Conservation (phyloP, 2,329 filamentous ascomycete species). For the Epichloe uncinata region DNA sequence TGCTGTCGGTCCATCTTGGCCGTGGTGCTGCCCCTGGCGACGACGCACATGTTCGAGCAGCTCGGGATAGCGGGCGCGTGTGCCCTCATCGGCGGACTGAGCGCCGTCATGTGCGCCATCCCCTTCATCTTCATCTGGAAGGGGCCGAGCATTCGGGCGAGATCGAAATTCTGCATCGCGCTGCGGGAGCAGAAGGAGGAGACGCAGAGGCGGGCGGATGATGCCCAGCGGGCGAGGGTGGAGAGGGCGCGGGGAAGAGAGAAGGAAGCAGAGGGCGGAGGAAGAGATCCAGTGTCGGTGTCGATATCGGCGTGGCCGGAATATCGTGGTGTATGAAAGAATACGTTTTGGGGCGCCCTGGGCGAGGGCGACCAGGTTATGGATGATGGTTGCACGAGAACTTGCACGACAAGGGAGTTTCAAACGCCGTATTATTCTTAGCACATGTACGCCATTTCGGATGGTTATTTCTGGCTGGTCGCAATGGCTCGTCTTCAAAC, state of each 20-base stretch:
- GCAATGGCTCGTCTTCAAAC: too few relatives aligned
- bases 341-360: too few relatives aligned
- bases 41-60: conserved; percentile 33
- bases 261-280: conserved; percentile 10
- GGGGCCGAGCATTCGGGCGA: conserved; percentile 39
- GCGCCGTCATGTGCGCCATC: conserved; percentile 34
- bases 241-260: conserved; percentile 11
- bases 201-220: conserved; percentile 27
- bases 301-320: too few relatives aligned
- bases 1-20: conserved; percentile 90
- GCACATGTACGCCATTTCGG: too few relatives aligned
- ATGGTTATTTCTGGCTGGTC: too few relatives aligned
- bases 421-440: too few relatives aligned
- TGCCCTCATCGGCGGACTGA: conserved; percentile 36
- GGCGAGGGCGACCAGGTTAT: too few relatives aligned
- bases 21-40: conserved; percentile 51
- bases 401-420: too few relatives aligned
- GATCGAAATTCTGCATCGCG: conserved; percentile 49
- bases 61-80: conserved; percentile 37
- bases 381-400: too few relatives aligned
- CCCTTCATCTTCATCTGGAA: conserved; percentile 43
- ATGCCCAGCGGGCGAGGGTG: conserved; percentile 20
- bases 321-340: too few relatives aligned
- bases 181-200: conserved; percentile 38
- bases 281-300: background rate